Evolutionary conservation across 305 asterid species (phyloP), one percentile per base, ranked within the genome.

Genomic region (Solanum hybrid): DNA sequence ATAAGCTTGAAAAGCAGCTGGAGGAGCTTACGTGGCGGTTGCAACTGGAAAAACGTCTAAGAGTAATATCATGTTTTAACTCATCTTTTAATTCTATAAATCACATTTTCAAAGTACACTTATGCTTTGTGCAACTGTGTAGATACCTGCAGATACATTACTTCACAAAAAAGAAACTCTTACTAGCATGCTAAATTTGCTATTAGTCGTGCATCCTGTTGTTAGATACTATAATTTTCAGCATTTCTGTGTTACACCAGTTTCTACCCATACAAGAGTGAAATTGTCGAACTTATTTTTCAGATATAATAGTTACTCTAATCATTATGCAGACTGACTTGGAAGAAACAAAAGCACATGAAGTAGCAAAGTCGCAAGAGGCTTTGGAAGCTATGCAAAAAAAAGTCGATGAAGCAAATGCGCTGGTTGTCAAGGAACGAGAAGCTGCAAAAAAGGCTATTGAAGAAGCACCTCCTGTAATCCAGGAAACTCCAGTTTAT

Each of bases 11-110:
- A 89, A 97, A 96, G 91, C 98, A 96, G 91, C 92, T 96, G 88
- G 99, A 97, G 95, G 99, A 97, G 78, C 97, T 96, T 81, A 96
- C 98, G 7, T 96, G 98, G 99, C 98, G 99, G 87, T 92, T 97
- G 93, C 99, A 97, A 89, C 97, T 97, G 88, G 99, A 96, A 93
- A 98, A 96, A 89, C 99, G 99, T 89, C 87, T 97, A 89, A 95
- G 98, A 95, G 99, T 98, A 92, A 92, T 86, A 89, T 92, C 88
- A 42, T 86, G 31, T 88, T 88, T 85, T 90, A 89, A 78, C 89
- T 79, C 88, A 42, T 86, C 27, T 88, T 88, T 85, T 90, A 89
- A 78, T 87, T 79, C 4, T 51, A 66, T 19, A 37, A 32, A 84
- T n/a, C 80, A 66, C 89, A 36, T 88, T 34, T 79, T 26, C 77